A percentile compares a stretch with the other conserved stretches of the same genome.
These are phyloP conservation scores for Dipteronia sinensis DNA, from an alignment of 345 rosid genomes.

Conservation along the genomic window DNA sequence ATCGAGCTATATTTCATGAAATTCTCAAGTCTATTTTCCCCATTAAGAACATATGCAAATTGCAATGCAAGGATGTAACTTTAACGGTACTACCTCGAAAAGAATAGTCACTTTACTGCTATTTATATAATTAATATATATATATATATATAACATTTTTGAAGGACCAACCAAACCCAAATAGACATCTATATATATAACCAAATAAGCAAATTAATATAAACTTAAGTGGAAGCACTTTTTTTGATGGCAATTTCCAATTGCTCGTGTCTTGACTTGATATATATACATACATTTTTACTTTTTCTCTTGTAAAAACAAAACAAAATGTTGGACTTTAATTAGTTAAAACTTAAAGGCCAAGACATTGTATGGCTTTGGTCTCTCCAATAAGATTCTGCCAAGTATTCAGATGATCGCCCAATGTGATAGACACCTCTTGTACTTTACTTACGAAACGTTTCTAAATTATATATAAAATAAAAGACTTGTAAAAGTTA, in stretches of 20 bases:
- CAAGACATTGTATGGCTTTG: neutral
- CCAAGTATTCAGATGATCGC: neutral
- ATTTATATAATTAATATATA: neutral
- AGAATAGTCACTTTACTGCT: neutral
- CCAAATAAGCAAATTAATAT: neutral
- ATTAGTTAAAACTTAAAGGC: constrained; percentile 12
- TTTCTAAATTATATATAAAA: neutral
- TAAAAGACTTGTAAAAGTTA: neutral
- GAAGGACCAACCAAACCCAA: constrained; percentile 2
- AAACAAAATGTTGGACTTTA: neutral
- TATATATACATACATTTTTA: neutral
- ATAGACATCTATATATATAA: no score
- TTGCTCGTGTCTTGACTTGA: neutral
- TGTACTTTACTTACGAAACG: constrained; percentile 6
- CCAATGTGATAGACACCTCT: constrained; percentile 4
- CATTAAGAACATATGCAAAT: neutral
- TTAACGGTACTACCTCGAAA: neutral
- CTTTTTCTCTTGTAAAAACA: no score
- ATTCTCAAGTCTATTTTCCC: neutral
- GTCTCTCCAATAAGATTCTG: neutral
- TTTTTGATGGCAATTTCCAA: neutral
- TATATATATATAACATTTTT: neutral
- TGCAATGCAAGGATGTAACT: neutral
- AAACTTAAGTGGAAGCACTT: neutral
- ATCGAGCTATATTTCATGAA: neutral